A percentile compares a stretch with the other conserved stretches of the same genome.
Evolutionary conservation across 371 early-diverging fungal species (phyloP).

Genomic region (Batkoa obscura): DNA sequence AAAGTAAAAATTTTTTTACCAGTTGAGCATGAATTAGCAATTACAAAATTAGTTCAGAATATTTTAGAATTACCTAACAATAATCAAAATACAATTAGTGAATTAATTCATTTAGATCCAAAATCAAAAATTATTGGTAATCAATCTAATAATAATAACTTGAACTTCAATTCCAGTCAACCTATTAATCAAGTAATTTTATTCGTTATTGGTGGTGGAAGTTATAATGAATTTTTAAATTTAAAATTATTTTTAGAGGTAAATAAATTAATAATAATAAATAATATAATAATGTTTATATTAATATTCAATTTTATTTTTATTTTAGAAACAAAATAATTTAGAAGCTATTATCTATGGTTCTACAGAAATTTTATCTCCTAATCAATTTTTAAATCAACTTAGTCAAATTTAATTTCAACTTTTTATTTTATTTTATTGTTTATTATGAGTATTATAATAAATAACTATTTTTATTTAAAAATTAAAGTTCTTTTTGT

Average conservation of each 20-base stretch:
- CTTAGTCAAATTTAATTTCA: no score
- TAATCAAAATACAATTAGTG: slow-evolving; percentile 42
- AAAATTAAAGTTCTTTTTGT: no score
- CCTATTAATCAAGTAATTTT: no score
- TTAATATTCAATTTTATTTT: no score
- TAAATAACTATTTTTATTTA: no score
- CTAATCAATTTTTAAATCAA: slow-evolving; percentile 70
- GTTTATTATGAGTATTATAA: no score
- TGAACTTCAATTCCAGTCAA: no score
- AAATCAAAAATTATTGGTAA: no score
- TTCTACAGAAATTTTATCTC: slow-evolving; percentile 81
- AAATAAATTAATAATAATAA: no score
- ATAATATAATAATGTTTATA: neutral
- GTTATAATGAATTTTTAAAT: slow-evolving; percentile 90
- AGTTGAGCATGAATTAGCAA: slow-evolving; percentile 62
- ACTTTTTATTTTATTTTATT: no score
- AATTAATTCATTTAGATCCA: slow-evolving; percentile 78
- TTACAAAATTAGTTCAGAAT: slow-evolving; percentile 66
- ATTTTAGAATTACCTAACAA: slow-evolving; percentile 45
- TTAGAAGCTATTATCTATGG: slow-evolving; percentile 90
- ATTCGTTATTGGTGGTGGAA: slow-evolving; percentile 93
- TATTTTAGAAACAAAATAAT: slow-evolving; percentile 26
- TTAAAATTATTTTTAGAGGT: slow-evolving; percentile 42
- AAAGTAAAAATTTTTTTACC: slow-evolving; percentile 90
- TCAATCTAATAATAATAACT: no score